A percentile compares a stretch with the other conserved stretches of the same genome.
These are phyloP conservation scores for Lentinula guzmanii DNA, from an alignment of 768 basidiomycete species.

Conservation along the genomic window DNA sequence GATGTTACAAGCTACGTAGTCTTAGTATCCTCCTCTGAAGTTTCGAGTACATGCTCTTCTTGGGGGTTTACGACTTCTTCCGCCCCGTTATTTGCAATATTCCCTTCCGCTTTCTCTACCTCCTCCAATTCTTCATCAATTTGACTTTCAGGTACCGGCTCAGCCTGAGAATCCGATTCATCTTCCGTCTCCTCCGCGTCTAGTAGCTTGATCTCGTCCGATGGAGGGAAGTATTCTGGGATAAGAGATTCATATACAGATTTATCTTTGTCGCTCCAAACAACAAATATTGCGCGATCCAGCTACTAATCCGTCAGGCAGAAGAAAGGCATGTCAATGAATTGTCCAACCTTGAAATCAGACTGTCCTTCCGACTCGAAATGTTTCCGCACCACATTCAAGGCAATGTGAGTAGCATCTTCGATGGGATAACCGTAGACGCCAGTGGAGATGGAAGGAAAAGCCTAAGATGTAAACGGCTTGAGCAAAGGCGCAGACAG, in stretches of 20 bases:
- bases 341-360: conserved; percentile 31
- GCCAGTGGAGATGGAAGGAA: conserved; percentile 76
- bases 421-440: conserved; percentile 74
- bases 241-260: conserved; percentile 41
- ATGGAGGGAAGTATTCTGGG: conserved; percentile 57
- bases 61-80: neutral
- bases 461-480: conserved; percentile 43
- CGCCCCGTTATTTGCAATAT: neutral
- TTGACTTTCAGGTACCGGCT: conserved; percentile 2
- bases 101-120: neutral
- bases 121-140: neutral
- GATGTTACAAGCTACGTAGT: too few species aligned
- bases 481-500: neutral
- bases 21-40: too few species aligned
- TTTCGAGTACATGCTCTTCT: neutral
- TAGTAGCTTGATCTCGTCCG: neutral
- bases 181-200: neutral
- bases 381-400: conserved; percentile 50
- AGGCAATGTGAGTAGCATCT: conserved; percentile 67
- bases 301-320: conserved; percentile 29
- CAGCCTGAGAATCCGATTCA: neutral
- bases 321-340: neutral
- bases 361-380: conserved; percentile 46
- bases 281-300: conserved; percentile 71
- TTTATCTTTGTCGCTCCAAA: conserved; percentile 62